These are phyloP conservation scores for Neonectria faginata DNA, from an alignment of 2,329 filamentous ascomycete species.

Conservation along the genomic window DNA sequence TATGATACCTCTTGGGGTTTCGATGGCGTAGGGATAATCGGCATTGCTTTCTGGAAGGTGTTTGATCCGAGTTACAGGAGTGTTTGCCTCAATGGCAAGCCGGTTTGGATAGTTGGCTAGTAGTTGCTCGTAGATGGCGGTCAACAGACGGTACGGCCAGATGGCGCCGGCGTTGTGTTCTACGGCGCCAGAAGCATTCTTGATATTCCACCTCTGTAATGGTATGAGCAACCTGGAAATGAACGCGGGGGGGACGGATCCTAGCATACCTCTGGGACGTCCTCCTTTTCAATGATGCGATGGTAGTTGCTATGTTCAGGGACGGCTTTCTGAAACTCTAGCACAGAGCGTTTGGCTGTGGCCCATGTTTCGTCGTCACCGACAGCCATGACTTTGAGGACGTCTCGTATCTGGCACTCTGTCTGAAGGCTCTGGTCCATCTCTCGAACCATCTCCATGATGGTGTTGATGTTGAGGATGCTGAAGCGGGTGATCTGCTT, in stretches of 20 bases:
- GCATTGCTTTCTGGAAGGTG: conserved; percentile 41
- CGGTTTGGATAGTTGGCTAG: conserved; percentile 44
- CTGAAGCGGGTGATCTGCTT: conserved; percentile 56
- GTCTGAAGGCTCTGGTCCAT: conserved; percentile 30
- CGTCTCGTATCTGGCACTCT: conserved; percentile 35
- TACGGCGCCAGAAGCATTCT: conserved; percentile 50
- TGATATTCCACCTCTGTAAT: conserved; percentile 42
- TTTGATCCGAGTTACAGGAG: conserved; percentile 44
- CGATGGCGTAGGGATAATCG: conserved; percentile 52
- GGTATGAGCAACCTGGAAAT: background rate
- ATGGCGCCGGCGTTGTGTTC: conserved; percentile 58
- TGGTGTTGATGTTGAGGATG: conserved; percentile 51
- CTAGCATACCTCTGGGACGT: conserved; percentile 35
- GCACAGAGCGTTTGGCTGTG: conserved; percentile 31
- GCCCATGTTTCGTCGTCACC: conserved; percentile 36
- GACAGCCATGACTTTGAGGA: conserved; percentile 39
- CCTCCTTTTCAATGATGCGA: conserved; percentile 33
- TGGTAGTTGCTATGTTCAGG: conserved; percentile 34
- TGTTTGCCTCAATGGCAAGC: conserved; percentile 54
- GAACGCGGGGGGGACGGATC: background rate
- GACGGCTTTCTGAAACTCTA: conserved; percentile 32
- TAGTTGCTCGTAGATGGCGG: conserved; percentile 54
- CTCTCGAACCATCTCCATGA: conserved; percentile 35
- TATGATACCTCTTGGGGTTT: conserved; percentile 59
- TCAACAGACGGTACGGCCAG: conserved; percentile 62